A percentile compares a stretch with the other conserved stretches of the same genome.
Conservation (phyloP, 768 basidiomycete genomes). For the Clavaria fumosa region DNA sequence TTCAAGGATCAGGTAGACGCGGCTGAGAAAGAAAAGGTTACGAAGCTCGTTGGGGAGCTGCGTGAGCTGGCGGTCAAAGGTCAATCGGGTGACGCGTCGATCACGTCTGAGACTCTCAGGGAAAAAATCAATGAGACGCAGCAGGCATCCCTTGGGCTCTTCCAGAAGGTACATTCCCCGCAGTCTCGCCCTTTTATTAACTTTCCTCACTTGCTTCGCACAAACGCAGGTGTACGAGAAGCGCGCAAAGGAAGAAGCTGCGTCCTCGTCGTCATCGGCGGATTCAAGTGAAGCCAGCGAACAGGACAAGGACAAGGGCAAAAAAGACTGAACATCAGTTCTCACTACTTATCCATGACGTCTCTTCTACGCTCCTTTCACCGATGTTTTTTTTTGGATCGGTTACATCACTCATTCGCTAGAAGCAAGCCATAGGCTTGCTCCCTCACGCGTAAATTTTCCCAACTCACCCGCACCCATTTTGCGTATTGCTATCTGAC, state of each 20-base stretch:
- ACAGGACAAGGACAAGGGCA: conserved; percentile 37
- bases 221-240: conserved; percentile 64
- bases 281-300: conserved; percentile 54
- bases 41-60: conserved; percentile 73
- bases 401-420: too few relatives aligned
- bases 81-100: conserved; percentile 64
- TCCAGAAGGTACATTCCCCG: conserved; percentile 60
- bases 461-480: too few relatives aligned
- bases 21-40: conserved; percentile 87
- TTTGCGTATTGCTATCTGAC: too few relatives aligned
- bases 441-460: too few relatives aligned
- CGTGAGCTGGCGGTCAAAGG: conserved; percentile 84
- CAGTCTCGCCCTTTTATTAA: not conserved
- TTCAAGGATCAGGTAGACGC: conserved; percentile 96
- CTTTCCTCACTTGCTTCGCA: not conserved
- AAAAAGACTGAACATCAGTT: conserved; percentile 5
- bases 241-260: conserved; percentile 55
- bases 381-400: not conserved
- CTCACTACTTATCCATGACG: not conserved
- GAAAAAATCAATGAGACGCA: conserved; percentile 91
- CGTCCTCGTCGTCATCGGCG: conserved; percentile 30
- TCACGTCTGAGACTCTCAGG: conserved; percentile 79
- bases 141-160: conserved; percentile 86
- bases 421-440: too few relatives aligned
- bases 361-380: not conserved